A percentile compares a stretch with the other conserved stretches of the same genome.
Evolutionary conservation across 179 eudicot genomes (phyloP).

Genomic region (Heliamphora pulchella): DNA sequence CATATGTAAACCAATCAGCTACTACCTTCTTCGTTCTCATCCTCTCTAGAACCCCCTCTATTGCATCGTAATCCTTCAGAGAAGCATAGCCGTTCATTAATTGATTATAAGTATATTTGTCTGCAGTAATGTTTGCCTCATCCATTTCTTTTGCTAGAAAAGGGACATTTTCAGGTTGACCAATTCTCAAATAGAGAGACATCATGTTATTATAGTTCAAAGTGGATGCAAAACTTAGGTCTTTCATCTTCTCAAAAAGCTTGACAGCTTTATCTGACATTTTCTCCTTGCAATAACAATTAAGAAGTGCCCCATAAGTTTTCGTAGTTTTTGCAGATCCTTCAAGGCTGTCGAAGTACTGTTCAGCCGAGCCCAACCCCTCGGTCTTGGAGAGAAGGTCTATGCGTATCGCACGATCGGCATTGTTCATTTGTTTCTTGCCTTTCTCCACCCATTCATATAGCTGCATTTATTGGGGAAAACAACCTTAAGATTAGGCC

Average conservation of each 20-base stretch:
- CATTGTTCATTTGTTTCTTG: slow-evolving; percentile 23
- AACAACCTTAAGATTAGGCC: neutral
- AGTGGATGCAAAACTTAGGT: slow-evolving; percentile 23
- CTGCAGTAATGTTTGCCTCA: slow-evolving; percentile 20
- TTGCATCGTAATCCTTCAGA: slow-evolving; percentile 33
- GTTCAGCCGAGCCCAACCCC: slow-evolving; percentile 41
- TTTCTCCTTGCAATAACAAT: slow-evolving; percentile 43
- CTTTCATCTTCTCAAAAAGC: slow-evolving; percentile 39
- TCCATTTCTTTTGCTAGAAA: slow-evolving; percentile 38
- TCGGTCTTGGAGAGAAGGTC: slow-evolving; percentile 38
- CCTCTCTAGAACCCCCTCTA: slow-evolving; percentile 36
- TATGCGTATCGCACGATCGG: slow-evolving; percentile 42
- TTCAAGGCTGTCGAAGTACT: slow-evolving; percentile 36
- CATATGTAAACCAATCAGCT: slow-evolving; percentile 36
- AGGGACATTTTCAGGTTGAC: slow-evolving; percentile 36
- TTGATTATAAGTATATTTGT: slow-evolving; percentile 30
- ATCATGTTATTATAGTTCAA: slow-evolving; percentile 42
- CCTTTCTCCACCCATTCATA: slow-evolving; percentile 42
- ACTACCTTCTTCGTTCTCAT: slow-evolving; percentile 25
- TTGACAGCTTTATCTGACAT: slow-evolving; percentile 33
- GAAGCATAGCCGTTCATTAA: slow-evolving; percentile 37
- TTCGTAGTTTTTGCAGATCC: slow-evolving; percentile 29
- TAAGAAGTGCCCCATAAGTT: slow-evolving; percentile 52
- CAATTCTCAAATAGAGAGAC: slow-evolving; percentile 28
- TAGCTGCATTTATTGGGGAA: slow-evolving; percentile 25